These are phyloP conservation scores for Penicillium atrosanguineum DNA, from an alignment of 495 filamentous ascomycete genomes.

Conservation along the genomic window DNA sequence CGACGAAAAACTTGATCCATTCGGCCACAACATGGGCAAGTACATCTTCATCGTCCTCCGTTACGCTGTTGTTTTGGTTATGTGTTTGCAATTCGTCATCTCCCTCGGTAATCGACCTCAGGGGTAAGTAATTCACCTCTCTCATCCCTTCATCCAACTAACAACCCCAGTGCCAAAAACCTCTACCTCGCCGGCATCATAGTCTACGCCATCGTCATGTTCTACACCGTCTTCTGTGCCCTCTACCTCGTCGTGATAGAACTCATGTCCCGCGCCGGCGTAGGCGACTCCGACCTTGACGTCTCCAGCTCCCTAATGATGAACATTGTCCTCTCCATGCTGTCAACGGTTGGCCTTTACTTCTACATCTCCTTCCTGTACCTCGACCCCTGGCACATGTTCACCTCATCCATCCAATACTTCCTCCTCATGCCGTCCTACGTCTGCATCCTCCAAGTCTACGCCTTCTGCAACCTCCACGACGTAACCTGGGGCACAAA, in stretches of 20 bases:
- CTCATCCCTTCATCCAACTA: background rate
- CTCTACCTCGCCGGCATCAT: constrained; percentile 88
- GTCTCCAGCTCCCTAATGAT: constrained; percentile 88
- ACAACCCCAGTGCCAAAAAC: constrained; percentile 62
- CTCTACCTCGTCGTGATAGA: constrained; percentile 84
- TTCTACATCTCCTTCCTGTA: constrained; percentile 96
- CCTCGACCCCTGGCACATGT: constrained; percentile 99
- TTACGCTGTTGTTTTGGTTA: constrained; percentile 81
- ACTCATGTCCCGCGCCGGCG: constrained; percentile 53
- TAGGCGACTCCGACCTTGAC: constrained; percentile 38
- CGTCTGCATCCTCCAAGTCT: constrained; percentile 96
- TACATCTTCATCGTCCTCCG: constrained; percentile 84
- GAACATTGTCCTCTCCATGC: constrained; percentile 87
- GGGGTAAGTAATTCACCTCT: constrained; percentile 50
- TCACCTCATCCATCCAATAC: constrained; percentile 91
- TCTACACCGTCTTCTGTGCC: constrained; percentile 85
- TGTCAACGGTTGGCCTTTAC: constrained; percentile 89
- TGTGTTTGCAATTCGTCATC: constrained; percentile 93
- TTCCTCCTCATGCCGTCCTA: constrained; percentile 88
- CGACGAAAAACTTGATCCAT: constrained; percentile 79
- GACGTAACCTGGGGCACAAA: constrained; percentile 99
- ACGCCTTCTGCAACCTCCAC: constrained; percentile 99
- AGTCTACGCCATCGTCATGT: constrained; percentile 89
- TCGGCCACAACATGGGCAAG: constrained; percentile 77
- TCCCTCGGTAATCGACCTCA: constrained; percentile 98